phyloP scores from a whole-genome alignment of 2,329 filamentous ascomycete species.

The Shiraia sp. region DNA sequence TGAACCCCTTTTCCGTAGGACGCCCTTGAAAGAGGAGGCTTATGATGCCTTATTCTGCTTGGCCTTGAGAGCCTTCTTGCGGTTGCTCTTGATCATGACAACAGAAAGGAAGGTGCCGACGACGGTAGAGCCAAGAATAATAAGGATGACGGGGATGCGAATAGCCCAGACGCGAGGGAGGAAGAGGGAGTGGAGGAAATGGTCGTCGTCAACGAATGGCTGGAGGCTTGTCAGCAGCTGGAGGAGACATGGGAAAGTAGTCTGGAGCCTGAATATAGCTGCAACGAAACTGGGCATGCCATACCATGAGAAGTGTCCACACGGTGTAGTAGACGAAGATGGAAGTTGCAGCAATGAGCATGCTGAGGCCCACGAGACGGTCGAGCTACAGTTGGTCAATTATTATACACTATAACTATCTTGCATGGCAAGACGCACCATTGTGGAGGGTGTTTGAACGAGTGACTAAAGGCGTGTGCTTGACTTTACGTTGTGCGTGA shows the following conservation, averaged over 20 bases:
- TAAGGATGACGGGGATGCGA: constrained; percentile 94
- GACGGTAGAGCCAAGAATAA: constrained; percentile 87
- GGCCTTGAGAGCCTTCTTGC: constrained; percentile 96
- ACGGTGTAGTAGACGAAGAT: constrained; percentile 92
- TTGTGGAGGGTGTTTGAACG: constrained; percentile 26
- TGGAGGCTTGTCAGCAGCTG: constrained; percentile 45
- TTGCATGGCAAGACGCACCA: constrained; percentile 20
- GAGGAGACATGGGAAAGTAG: background rate
- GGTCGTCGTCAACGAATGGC: constrained; percentile 96
- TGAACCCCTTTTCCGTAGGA: background rate
- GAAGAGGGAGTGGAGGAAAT: constrained; percentile 92
- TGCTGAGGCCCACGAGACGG: constrained; percentile 77
- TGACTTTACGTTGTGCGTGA: constrained; percentile 8
- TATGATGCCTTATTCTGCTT: constrained; percentile 78
- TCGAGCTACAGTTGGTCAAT: constrained; percentile 70
- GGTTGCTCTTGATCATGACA: constrained; percentile 98
- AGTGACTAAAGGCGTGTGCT: constrained; percentile 19
- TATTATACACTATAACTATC: background rate
- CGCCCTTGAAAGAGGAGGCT: constrained; percentile 8
- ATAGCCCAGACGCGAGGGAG: constrained; percentile 98
- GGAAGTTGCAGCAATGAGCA: constrained; percentile 73
- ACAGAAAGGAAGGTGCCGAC: constrained; percentile 94
- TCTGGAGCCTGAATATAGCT: no score
- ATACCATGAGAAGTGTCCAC: constrained; percentile 97
- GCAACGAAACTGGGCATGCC: constrained; percentile 9